Conservation (phyloP, 1,284 basidiomycete species). For the Ceratobasidium theobromae region DNA sequence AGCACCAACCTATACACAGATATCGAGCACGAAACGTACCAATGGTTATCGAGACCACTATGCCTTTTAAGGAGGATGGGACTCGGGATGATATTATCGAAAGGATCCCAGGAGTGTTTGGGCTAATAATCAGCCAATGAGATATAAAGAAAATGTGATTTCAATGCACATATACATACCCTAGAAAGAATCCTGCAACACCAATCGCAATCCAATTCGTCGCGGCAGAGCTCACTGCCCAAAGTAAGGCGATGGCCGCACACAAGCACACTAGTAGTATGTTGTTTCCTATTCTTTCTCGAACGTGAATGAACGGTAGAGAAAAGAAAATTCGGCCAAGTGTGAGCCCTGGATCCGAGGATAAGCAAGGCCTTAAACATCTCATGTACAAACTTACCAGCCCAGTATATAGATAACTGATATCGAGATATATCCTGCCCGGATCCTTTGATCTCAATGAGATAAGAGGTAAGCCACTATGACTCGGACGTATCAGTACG, state of each 20-base stretch:
- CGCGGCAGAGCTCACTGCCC: not conserved
- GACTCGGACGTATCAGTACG: not conserved
- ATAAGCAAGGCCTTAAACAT: not conserved
- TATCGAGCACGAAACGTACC: not conserved
- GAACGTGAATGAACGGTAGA: slow-evolving; percentile 14
- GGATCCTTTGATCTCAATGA: slow-evolving; percentile 24
- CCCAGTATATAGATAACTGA: slow-evolving; percentile 22
- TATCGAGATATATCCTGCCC: slow-evolving; percentile 15
- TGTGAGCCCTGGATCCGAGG: not conserved
- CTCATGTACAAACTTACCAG: not conserved
- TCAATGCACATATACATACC: slow-evolving; percentile 1
- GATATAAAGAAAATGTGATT: no score
- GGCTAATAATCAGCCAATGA: not conserved
- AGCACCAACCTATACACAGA: not conserved
- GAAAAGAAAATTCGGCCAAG: slow-evolving; percentile 22
- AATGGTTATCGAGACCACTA: slow-evolving; percentile 5
- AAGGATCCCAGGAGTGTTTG: slow-evolving; percentile 16
- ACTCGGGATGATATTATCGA: slow-evolving; percentile 16
- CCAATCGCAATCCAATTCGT: slow-evolving; percentile 5
- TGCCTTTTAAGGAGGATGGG: slow-evolving; percentile 7
- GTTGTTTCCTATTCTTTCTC: slow-evolving; percentile 19
- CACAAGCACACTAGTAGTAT: not conserved
- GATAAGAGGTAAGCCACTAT: slow-evolving; percentile 19
- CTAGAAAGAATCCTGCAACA: slow-evolving; percentile 17
- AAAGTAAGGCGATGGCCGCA: not conserved